Evolutionary conservation across 1,284 basidiomycete genomes (phyloP).

Genomic region (Rhizoctonia solani): DNA sequence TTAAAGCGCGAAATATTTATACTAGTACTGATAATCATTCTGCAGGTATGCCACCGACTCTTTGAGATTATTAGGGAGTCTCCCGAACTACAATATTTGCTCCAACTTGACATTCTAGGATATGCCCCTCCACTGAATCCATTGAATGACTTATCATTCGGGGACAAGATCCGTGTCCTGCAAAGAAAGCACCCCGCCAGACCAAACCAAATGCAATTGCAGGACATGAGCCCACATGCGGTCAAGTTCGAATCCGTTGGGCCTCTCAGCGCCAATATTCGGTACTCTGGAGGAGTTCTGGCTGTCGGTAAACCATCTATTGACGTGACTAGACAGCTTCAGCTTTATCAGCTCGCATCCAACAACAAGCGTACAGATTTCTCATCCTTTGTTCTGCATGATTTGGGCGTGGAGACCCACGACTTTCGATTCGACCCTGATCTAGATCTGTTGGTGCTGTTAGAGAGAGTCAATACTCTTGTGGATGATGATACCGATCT

Average conservation of each 20-base stretch:
- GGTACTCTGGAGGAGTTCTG: conserved; percentile 18
- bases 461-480: background rate
- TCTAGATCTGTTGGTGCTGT: conserved; percentile 22
- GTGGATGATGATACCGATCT: conserved; percentile 4
- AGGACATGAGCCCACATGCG: background rate
- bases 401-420: background rate
- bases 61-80: background rate
- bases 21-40: background rate
- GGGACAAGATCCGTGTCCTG: conserved; percentile 1
- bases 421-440: conserved; percentile 15
- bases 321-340: background rate
- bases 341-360: conserved; percentile 6
- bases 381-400: background rate
- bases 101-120: conserved; percentile 9
- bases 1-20: too few species aligned
- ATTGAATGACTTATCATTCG: background rate
- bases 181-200: background rate
- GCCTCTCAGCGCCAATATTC: background rate
- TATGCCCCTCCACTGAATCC: conserved; percentile 4
- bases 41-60: background rate
- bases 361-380: background rate
- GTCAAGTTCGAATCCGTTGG: background rate
- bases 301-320: background rate
- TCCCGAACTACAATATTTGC: background rate
- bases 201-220: background rate